Evolutionary conservation across 202 grass and related monocot species (phyloP).

Genomic region (Musa balbisiana): DNA sequence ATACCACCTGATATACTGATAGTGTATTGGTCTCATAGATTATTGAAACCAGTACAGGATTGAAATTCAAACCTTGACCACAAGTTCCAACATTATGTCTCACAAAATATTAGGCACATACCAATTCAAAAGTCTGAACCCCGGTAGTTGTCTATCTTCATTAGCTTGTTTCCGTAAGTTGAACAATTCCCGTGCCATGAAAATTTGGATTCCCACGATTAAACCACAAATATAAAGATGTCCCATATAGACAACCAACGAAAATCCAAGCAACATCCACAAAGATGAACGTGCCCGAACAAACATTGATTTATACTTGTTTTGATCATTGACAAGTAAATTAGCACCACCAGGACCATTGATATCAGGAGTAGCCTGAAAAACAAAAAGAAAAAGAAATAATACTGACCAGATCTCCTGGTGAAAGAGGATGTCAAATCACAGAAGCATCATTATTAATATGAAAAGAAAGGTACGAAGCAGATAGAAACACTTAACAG

Average conservation of each 20-base stretch:
- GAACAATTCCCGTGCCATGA: slow-evolving; percentile 75
- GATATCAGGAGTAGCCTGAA: slow-evolving; percentile 44
- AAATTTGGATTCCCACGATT: slow-evolving; percentile 74
- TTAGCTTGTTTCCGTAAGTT: slow-evolving; percentile 53
- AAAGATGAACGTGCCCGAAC: slow-evolving; percentile 68
- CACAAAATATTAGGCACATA: slow-evolving; percentile 16
- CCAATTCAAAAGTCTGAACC: slow-evolving; percentile 81
- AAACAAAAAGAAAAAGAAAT: slow-evolving; percentile 1
- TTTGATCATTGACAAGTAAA: slow-evolving; percentile 67
- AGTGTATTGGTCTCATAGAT: too few relatives aligned
- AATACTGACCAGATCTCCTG: not conserved
- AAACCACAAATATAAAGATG: slow-evolving; percentile 83
- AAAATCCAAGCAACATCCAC: slow-evolving; percentile 73
- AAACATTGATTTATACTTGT: slow-evolving; percentile 89
- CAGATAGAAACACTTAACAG: not conserved
- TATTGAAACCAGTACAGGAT: too few relatives aligned
- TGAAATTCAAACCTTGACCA: too few relatives aligned
- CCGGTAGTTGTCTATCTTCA: slow-evolving; percentile 71
- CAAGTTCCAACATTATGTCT: not conserved
- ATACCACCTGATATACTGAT: too few relatives aligned
- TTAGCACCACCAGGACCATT: slow-evolving; percentile 37
- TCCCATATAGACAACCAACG: slow-evolving; percentile 76
- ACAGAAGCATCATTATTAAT: not conserved
- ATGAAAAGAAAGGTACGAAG: not conserved
- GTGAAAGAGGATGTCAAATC: not conserved